Conservation (phyloP, 768 basidiomycete genomes). For the Boletus pseudopeckii region DNA sequence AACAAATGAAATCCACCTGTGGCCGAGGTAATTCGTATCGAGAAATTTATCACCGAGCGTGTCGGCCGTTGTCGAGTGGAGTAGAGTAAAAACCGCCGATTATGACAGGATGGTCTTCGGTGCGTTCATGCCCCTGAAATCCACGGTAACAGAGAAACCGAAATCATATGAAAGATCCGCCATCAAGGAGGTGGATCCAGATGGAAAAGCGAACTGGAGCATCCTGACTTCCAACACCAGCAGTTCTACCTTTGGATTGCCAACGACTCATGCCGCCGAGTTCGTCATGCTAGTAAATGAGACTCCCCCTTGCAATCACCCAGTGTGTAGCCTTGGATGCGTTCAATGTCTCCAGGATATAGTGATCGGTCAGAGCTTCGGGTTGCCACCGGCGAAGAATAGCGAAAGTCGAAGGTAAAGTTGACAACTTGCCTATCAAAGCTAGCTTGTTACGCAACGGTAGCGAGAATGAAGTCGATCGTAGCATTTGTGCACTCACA, state of each 20-base stretch:
- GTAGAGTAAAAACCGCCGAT: neutral
- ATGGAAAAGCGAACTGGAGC: neutral
- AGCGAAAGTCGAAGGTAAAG: neutral
- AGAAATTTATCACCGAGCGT: neutral
- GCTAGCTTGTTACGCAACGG: neutral
- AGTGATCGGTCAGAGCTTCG: neutral
- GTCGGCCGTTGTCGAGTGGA: neutral
- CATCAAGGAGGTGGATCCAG: neutral
- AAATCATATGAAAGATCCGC: neutral
- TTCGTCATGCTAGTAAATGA: neutral
- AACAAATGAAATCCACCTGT: neutral
- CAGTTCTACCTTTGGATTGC: neutral
- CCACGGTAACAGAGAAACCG: neutral
- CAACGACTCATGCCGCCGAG: neutral
- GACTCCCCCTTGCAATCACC: neutral
- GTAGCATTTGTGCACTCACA: neutral
- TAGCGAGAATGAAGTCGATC: neutral
- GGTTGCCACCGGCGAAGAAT: neutral
- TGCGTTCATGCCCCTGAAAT: neutral
- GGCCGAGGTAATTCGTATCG: too few species aligned
- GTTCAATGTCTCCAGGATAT: neutral
- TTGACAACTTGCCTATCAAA: neutral
- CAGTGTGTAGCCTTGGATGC: neutral
- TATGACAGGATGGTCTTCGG: neutral
- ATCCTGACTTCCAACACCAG: neutral